Evolutionary conservation across 2,329 filamentous ascomycete species (phyloP).

Genomic region (Lecanicillium sp.): DNA sequence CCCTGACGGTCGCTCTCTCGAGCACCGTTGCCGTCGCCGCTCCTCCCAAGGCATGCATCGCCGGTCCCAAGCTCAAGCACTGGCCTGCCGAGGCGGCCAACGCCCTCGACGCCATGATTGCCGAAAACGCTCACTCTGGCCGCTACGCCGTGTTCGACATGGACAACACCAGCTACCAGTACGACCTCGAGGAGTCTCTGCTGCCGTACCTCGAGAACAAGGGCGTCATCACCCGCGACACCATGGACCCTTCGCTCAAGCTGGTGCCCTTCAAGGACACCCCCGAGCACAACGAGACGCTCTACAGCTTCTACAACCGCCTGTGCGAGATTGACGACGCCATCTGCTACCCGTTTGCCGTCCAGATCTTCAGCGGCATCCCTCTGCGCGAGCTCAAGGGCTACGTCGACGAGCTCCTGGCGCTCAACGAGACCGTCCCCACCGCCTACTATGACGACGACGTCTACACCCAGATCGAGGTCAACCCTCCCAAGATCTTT

Average conservation of each 20-base stretch:
- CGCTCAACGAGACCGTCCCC: slow-evolving; percentile 27
- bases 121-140: slow-evolving; percentile 26
- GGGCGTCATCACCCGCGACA: slow-evolving; percentile 30
- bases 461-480: slow-evolving; percentile 16
- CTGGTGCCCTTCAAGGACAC: slow-evolving; percentile 34
- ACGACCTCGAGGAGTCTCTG: slow-evolving; percentile 33
- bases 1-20: slow-evolving; percentile 5
- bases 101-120: slow-evolving; percentile 28
- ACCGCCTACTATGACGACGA: slow-evolving; percentile 28
- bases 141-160: slow-evolving; percentile 34
- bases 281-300: slow-evolving; percentile 26
- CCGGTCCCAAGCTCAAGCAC: slow-evolving; percentile 17
- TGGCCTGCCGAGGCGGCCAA: slow-evolving; percentile 28
- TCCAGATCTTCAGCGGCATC: slow-evolving; percentile 32
- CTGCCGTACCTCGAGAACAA: slow-evolving; percentile 33
- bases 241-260: slow-evolving; percentile 29
- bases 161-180: slow-evolving; percentile 36
- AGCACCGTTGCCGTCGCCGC: slow-evolving; percentile 1
- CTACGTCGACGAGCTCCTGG: slow-evolving; percentile 38
- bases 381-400: slow-evolving; percentile 35
- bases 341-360: slow-evolving; percentile 34
- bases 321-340: slow-evolving; percentile 32
- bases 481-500: slow-evolving; percentile 28
- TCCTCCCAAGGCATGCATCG: slow-evolving; percentile 4
- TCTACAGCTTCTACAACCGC: slow-evolving; percentile 37